Conservation (phyloP, 2,329 filamentous ascomycete genomes). For the Chalaropsis ovoidea region DNA sequence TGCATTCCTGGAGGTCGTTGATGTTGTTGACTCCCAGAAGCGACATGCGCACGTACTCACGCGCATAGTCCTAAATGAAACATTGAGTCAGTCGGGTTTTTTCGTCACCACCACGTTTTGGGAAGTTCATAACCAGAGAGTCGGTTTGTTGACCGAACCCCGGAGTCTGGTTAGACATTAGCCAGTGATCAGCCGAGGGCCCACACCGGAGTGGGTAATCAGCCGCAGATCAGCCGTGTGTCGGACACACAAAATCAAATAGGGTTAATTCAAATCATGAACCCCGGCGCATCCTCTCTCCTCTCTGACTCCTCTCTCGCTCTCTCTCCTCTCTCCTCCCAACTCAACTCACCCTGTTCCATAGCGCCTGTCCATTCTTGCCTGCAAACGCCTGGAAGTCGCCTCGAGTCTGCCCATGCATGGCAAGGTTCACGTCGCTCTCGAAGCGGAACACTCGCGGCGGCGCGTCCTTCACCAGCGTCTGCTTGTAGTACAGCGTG, state of each 20-base stretch:
- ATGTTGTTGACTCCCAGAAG: conserved; percentile 48
- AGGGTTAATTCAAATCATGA: background rate
- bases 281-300: background rate
- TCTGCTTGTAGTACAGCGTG: conserved; percentile 41
- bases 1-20: conserved; percentile 47
- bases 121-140: conserved; percentile 27
- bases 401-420: conserved; percentile 32
- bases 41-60: conserved; percentile 45
- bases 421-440: conserved; percentile 36
- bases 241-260: background rate
- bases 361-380: conserved; percentile 32
- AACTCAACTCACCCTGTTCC: conserved; percentile 35
- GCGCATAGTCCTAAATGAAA: conserved; percentile 37
- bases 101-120: background rate
- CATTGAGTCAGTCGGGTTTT: background rate
- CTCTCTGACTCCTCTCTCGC: background rate
- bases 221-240: too few species aligned
- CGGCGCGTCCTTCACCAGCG: conserved; percentile 31
- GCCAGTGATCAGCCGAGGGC: background rate
- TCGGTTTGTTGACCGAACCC: background rate
- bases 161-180: background rate
- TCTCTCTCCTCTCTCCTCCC: background rate
- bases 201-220: too few species aligned
- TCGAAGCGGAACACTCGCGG: conserved; percentile 36
- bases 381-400: conserved; percentile 35